Percentiles rank a stretch among this genome's conserved stretches.
These are phyloP conservation scores for Zostera marina DNA, from an alignment of 116 monocot species.

Conservation along the genomic window DNA sequence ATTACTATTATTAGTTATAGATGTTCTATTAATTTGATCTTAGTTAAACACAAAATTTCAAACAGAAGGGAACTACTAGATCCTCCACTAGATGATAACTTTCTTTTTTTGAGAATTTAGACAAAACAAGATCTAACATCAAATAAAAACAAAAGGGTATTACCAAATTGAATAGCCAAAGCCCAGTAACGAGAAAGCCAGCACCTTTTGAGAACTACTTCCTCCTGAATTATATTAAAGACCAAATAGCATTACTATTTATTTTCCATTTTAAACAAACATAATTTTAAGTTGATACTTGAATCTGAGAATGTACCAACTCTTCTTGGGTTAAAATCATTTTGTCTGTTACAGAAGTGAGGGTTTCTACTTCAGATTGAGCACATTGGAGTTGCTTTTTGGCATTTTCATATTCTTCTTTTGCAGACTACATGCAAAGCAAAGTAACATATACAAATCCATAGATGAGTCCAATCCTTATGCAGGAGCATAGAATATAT, in stretches of 20 bases:
- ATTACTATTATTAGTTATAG: no score
- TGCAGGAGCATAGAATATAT: background rate
- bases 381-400: constrained; percentile 33
- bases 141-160: background rate
- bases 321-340: constrained; percentile 68
- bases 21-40: no score
- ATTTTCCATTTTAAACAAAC: background rate
- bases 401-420: constrained; percentile 19
- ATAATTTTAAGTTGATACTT: background rate
- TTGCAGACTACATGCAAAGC: constrained; percentile 22
- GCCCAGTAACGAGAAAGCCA: constrained; percentile 96
- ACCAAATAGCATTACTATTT: background rate
- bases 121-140: no score
- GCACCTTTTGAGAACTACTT: constrained; percentile 83
- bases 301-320: constrained; percentile 25
- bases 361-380: constrained; percentile 47
- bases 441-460: background rate
- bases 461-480: background rate
- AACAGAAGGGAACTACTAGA: no score
- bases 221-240: constrained; percentile 38
- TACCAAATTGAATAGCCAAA: constrained; percentile 52
- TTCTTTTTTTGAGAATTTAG: no score
- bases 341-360: constrained; percentile 32
- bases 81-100: no score
- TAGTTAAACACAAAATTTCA: no score